These are phyloP conservation scores for Eucalyptus melliodora DNA, from an alignment of 345 rosid species.

Conservation along the genomic window DNA sequence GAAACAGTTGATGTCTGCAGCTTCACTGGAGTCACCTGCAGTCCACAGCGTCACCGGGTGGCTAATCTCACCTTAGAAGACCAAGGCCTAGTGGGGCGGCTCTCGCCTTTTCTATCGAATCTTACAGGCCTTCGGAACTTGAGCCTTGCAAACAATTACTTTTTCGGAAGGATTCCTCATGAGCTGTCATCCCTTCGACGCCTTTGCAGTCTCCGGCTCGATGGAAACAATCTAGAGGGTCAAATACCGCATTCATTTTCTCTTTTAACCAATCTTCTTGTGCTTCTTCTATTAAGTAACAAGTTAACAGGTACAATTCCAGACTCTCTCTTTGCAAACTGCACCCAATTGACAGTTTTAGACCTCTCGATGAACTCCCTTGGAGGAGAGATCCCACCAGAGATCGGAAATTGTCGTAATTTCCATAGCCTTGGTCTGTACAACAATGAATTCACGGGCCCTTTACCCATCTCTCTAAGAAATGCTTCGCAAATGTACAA, in stretches of 20 bases:
- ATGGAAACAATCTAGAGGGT: conserved; percentile 18
- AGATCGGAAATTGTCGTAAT: conserved; percentile 25
- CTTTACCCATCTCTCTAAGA: conserved; percentile 20
- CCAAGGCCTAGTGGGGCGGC: conserved; percentile 6
- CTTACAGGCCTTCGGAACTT: conserved; percentile 25
- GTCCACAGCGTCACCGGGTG: conserved; percentile 14
- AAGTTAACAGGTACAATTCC: background rate
- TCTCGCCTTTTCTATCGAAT: conserved; percentile 32
- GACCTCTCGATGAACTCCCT: conserved; percentile 30
- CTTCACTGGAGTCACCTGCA: conserved; percentile 26
- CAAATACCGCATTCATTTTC: conserved; percentile 17
- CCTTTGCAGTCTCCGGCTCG: conserved; percentile 9
- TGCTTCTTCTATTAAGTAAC: background rate
- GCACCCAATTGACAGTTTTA: conserved; percentile 17
- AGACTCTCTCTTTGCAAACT: conserved; percentile 4
- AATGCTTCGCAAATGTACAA: conserved; percentile 9
- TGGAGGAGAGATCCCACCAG: conserved; percentile 27
- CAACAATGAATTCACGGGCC: conserved; percentile 26
- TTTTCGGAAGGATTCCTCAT: conserved; percentile 24
- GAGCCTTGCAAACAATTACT: conserved; percentile 12
- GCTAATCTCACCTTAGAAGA: conserved; percentile 3
- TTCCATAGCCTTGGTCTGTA: conserved; percentile 18
- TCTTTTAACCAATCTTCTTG: conserved; percentile 9
- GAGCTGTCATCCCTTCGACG: conserved; percentile 19
- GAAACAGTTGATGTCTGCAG: conserved; percentile 20